These are phyloP conservation scores for Geotrichum aggregatum DNA, from an alignment of 1,139 yeast species.

Conservation along the genomic window DNA sequence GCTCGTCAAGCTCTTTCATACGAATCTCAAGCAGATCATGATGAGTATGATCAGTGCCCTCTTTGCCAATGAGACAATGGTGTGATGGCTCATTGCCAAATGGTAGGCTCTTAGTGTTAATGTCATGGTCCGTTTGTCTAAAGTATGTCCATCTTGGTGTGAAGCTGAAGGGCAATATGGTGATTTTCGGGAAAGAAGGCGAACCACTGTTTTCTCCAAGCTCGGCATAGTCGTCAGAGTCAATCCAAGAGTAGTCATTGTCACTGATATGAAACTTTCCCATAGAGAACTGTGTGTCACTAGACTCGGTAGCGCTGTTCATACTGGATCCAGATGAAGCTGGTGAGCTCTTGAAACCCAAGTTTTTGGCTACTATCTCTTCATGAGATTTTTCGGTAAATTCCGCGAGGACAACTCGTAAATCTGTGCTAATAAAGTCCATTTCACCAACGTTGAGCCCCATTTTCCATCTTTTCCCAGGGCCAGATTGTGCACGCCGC, in stretches of 20 bases:
- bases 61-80: conserved; percentile 56
- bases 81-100: conserved; percentile 70
- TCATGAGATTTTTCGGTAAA: conserved; percentile 52
- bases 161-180: conserved; percentile 59
- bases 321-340: conserved; percentile 23
- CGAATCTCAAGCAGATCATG: conserved; percentile 33
- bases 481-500: conserved; percentile 63
- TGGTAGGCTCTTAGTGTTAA: conserved; percentile 44
- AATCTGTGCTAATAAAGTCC: conserved; percentile 65
- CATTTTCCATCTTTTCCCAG: conserved; percentile 58
- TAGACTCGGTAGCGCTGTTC: conserved; percentile 16
- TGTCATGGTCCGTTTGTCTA: conserved; percentile 50
- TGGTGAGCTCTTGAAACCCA: conserved; percentile 26
- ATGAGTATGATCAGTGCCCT: conserved; percentile 37
- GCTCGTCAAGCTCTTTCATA: conserved; percentile 44
- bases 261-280: conserved; percentile 43
- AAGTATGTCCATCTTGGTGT: conserved; percentile 76
- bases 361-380: conserved; percentile 43
- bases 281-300: conserved; percentile 20
- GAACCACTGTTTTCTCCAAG: conserved; percentile 45
- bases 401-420: conserved; percentile 64
- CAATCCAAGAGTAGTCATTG: conserved; percentile 66
- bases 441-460: conserved; percentile 75
- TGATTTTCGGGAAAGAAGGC: conserved; percentile 52
- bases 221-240: conserved; percentile 75